A percentile compares a stretch with the other conserved stretches of the same genome.
Conservation (phyloP, 2,329 filamentous ascomycete species). For the Colletotrichum musicola region DNA sequence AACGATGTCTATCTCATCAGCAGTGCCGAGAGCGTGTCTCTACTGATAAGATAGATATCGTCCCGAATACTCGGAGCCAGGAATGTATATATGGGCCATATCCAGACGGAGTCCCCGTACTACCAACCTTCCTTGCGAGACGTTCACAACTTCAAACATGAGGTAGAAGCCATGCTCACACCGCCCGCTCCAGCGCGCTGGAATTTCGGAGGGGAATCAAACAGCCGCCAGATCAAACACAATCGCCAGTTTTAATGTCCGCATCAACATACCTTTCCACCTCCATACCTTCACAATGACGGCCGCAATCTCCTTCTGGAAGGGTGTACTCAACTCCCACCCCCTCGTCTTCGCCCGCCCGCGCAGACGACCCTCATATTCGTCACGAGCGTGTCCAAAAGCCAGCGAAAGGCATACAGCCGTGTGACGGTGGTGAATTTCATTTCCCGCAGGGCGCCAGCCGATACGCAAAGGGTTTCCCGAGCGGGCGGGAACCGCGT, state of each 20-base stretch:
- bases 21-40: too few species aligned
- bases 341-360: constrained; percentile 51
- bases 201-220: too few species aligned
- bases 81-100: too few species aligned
- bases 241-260: background rate
- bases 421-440: constrained; percentile 42
- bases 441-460: constrained; percentile 42
- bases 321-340: constrained; percentile 49
- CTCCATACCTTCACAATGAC: constrained; percentile 50
- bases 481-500: constrained; percentile 50
- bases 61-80: too few species aligned
- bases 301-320: constrained; percentile 50
- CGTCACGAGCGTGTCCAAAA: constrained; percentile 46
- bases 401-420: constrained; percentile 49
- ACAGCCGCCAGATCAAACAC: background rate
- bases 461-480: constrained; percentile 49
- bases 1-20: too few species aligned
- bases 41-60: too few species aligned
- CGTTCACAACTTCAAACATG: too few species aligned
- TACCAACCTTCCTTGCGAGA: background rate
- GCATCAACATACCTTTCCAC: constrained; percentile 39
- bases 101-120: too few species aligned
- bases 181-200: too few species aligned
- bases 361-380: constrained; percentile 45
- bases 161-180: too few species aligned